These are phyloP conservation scores for Solanum sitiens DNA, from an alignment of 257 asterid species.

Conservation along the genomic window DNA sequence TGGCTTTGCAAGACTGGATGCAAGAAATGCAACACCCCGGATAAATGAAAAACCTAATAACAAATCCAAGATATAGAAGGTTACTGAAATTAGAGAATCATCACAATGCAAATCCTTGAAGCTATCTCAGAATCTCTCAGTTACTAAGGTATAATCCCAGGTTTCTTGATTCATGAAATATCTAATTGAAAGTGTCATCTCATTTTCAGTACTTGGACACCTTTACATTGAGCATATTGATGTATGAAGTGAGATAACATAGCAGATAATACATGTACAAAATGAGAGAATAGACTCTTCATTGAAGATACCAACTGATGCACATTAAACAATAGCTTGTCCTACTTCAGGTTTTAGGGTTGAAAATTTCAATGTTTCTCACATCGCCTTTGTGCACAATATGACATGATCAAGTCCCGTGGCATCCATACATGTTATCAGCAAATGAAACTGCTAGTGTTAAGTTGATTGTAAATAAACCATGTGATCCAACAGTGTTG, in stretches of 20 bases:
- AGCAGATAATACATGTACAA: not conserved
- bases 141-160: conserved; percentile 38
- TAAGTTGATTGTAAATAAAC: not conserved
- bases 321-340: not conserved
- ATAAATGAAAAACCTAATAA: conserved; percentile 43
- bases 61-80: conserved; percentile 70
- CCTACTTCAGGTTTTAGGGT: not conserved
- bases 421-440: not conserved
- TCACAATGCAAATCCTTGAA: conserved; percentile 72
- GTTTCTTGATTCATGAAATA: not conserved
- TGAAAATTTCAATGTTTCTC: not conserved
- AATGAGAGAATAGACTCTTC: not conserved
- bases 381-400: not conserved
- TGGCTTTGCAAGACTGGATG: conserved; percentile 45
- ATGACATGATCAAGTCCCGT: not conserved
- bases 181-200: not conserved
- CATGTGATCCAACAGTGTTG: not conserved
- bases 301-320: not conserved
- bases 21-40: conserved; percentile 16
- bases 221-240: not conserved
- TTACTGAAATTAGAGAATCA: conserved; percentile 61
- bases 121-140: conserved; percentile 67
- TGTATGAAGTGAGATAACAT: not conserved
- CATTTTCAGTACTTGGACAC: not conserved
- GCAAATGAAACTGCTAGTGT: not conserved